Conservation (phyloP, 2,329 filamentous ascomycete species). For the Fusarium falciforme region DNA sequence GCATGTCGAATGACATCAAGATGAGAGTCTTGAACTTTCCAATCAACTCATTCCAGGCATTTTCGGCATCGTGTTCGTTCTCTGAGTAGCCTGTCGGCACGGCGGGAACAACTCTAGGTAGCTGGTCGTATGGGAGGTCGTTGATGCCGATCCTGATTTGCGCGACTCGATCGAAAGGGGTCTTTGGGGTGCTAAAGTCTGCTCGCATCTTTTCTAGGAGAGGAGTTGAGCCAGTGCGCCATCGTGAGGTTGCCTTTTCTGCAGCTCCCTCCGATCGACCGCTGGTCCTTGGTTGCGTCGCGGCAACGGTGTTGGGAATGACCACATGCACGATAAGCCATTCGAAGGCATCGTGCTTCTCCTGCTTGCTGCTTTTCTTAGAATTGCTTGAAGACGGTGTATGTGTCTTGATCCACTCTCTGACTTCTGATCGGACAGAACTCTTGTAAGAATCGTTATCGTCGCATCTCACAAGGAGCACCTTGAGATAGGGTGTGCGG, state of each 20-base stretch:
- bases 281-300: constrained; percentile 78
- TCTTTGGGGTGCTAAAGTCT: constrained; percentile 82
- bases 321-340: constrained; percentile 96
- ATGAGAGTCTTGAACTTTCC: constrained; percentile 89
- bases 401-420: constrained; percentile 90
- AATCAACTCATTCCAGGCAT: constrained; percentile 86
- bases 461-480: constrained; percentile 91
- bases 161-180: constrained; percentile 79
- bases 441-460: constrained; percentile 95
- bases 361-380: constrained; percentile 72
- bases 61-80: constrained; percentile 80
- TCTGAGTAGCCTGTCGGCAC: constrained; percentile 75
- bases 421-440: constrained; percentile 79
- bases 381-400: constrained; percentile 69
- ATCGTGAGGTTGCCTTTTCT: constrained; percentile 80
- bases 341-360: constrained; percentile 96
- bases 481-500: constrained; percentile 92
- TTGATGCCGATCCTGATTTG: constrained; percentile 85
- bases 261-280: constrained; percentile 65
- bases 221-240: constrained; percentile 82
- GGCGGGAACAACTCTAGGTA: constrained; percentile 72
- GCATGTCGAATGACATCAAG: constrained; percentile 86
- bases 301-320: constrained; percentile 83
- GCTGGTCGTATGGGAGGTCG: constrained; percentile 73
- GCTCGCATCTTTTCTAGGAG: constrained; percentile 89